phyloP scores from a whole-genome alignment of 192 early-diverging fungal species.

The Nowakowskiella sp. region DNA sequence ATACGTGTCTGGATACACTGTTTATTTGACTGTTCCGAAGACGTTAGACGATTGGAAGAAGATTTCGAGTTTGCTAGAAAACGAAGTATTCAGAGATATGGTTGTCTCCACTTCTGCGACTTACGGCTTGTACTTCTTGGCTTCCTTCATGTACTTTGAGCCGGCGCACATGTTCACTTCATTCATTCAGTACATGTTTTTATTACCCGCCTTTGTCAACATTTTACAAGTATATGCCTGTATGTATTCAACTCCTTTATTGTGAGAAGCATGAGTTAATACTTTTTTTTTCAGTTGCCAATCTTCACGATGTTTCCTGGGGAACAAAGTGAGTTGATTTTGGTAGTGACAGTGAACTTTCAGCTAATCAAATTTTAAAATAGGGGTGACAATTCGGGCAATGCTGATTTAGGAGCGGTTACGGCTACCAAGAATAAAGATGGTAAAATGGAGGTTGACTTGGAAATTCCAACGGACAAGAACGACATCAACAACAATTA shows the following conservation, averaged over 20 bases:
- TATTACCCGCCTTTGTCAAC: slow-evolving; percentile 82
- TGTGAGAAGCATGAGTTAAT: slow-evolving; percentile 1
- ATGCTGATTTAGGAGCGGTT: slow-evolving; percentile 68
- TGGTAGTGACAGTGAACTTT: too few species aligned
- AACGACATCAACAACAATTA: slow-evolving; percentile 79
- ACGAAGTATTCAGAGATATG: slow-evolving; percentile 63
- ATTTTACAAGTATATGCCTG: slow-evolving; percentile 88
- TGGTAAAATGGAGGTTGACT: slow-evolving; percentile 60
- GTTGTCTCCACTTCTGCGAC: slow-evolving; percentile 72
- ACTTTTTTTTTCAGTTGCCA: slow-evolving; percentile 48
- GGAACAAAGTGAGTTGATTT: slow-evolving; percentile 96
- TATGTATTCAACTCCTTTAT: slow-evolving; percentile 20
- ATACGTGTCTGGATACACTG: slow-evolving; percentile 62
- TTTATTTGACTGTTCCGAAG: slow-evolving; percentile 24
- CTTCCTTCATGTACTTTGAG: slow-evolving; percentile 74
- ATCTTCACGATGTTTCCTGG: slow-evolving; percentile 94
- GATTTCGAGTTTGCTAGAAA: slow-evolving; percentile 5
- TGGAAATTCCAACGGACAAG: slow-evolving; percentile 65
- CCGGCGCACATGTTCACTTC: slow-evolving; percentile 88
- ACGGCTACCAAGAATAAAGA: slow-evolving; percentile 63
- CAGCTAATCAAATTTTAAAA: too few species aligned
- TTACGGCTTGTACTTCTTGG: slow-evolving; percentile 73
- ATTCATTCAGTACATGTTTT: slow-evolving; percentile 80
- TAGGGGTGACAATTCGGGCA: neutral
- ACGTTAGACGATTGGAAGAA: slow-evolving; percentile 19